Percentiles rank a stretch among this genome's conserved stretches.
These are phyloP conservation scores for Cyclocybe aegerita DNA, from an alignment of 768 basidiomycete species.

Conservation along the genomic window DNA sequence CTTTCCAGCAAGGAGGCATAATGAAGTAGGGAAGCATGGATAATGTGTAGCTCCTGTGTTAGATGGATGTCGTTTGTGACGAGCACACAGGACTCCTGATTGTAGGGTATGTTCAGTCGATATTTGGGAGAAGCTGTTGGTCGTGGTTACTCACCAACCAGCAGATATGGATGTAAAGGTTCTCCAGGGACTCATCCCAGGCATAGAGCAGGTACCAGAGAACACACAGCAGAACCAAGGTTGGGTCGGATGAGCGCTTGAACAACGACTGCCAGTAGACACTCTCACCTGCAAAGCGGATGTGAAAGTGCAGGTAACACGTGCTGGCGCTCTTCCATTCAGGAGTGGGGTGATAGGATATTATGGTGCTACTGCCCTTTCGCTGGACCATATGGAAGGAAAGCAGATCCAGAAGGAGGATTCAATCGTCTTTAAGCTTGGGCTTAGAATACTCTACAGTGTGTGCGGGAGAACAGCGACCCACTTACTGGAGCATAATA, in stretches of 20 bases:
- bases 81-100: conserved; percentile 17
- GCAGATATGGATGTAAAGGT: conserved; percentile 48
- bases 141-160: conserved; percentile 35
- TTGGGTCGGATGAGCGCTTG: conserved; percentile 44
- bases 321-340: conserved; percentile 35
- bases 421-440: conserved; percentile 20
- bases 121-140: neutral
- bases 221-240: conserved; percentile 48
- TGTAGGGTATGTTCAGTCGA: neutral
- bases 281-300: conserved; percentile 38
- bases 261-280: conserved; percentile 46
- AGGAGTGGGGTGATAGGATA: conserved; percentile 41
- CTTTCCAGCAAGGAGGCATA: conserved; percentile 51
- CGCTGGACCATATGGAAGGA: conserved; percentile 42
- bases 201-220: conserved; percentile 61
- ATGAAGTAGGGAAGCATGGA: conserved; percentile 55
- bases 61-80: conserved; percentile 28
- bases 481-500: conserved; percentile 18
- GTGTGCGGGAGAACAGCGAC: neutral
- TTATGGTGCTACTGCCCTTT: conserved; percentile 39
- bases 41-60: conserved; percentile 50
- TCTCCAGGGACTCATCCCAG: conserved; percentile 59
- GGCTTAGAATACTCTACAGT: neutral
- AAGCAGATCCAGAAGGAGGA: conserved; percentile 41
- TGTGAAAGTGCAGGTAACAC: conserved; percentile 36